Base-by-base conservation (phyloP, 2,329 filamentous ascomycete species). In the Leptoxyphium fumago region DNA sequence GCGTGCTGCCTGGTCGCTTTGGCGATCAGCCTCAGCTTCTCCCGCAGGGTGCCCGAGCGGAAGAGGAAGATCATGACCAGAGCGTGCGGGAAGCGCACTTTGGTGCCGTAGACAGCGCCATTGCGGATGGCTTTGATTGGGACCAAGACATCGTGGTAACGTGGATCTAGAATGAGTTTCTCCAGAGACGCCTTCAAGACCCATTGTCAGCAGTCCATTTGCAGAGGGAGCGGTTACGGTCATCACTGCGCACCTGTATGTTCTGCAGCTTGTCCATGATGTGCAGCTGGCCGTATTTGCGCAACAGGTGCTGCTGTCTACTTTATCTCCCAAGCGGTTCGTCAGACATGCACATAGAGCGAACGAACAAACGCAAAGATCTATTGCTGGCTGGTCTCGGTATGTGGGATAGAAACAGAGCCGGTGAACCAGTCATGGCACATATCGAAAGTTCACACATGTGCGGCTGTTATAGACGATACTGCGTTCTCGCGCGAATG, bases 21-120 rank as follows among this genome's bases (percentile, higher is more conserved):
- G 58, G 89, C 72, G 52, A 98, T 80, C 43, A 93, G 77, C 45
- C 67, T 66, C 50, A 76, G 60, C 66, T 96, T 96, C 62, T 94
- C 77, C 45, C 78, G 79, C 55, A 94, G 63, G 41, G 69, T 76
- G 68, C 89, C 91, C 9, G 82, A 86, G 54, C 91, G 84, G 71
- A 98, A 98, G 53, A 98, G 77, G 55, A 96, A 83, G 53, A 95
- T 86, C 89, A 98, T 98, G 42, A 98, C 91, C 54, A 98, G 75
- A 48, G 91, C 91, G 69, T 98, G 91, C 51, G 91, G 91, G 69
- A 98, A 96, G 51, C 91, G 88, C 64, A 98, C 86, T 76, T 96
- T 96, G 56, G 84, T 79, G 48, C 91, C 91, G 67, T 98, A 98
- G 50, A 98, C 86, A 52, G 88, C 80, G 63, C 91, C 91, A 78